A percentile compares a stretch with the other conserved stretches of the same genome.
Evolutionary conservation across 371 early-diverging fungal species (phyloP).

Genomic region (Modicella reniformis): DNA sequence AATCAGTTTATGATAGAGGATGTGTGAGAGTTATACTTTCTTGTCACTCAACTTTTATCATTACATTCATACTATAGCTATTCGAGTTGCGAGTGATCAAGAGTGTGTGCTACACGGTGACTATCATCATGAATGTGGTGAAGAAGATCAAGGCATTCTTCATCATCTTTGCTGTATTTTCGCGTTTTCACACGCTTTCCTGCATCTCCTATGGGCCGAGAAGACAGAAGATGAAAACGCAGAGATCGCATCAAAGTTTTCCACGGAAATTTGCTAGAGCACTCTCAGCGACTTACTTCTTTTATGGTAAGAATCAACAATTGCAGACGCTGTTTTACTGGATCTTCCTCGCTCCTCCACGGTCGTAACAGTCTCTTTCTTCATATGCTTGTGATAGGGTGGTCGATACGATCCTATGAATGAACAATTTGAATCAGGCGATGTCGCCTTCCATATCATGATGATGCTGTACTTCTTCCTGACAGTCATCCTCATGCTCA

Average conservation of each 20-base stretch:
- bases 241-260: no score
- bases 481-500: slow-evolving; percentile 46
- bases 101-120: slow-evolving; percentile 38
- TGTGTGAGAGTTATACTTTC: neutral
- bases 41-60: neutral
- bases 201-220: no score
- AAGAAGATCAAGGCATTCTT: slow-evolving; percentile 34
- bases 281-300: slow-evolving; percentile 37
- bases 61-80: slow-evolving; percentile 6
- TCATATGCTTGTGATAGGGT: slow-evolving; percentile 22
- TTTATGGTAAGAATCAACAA: slow-evolving; percentile 30
- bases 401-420: slow-evolving; percentile 35
- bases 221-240: no score
- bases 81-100: slow-evolving; percentile 34
- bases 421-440: neutral
- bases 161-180: slow-evolving; percentile 33
- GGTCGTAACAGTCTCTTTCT: neutral
- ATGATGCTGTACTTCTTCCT: slow-evolving; percentile 41
- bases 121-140: slow-evolving; percentile 26
- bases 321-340: no score
- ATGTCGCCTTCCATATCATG: slow-evolving; percentile 35
- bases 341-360: neutral
- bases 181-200: slow-evolving; percentile 16
- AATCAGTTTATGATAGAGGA: neutral
- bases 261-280: slow-evolving; percentile 19